These are phyloP conservation scores for Suillus sp. DNA, from an alignment of 768 basidiomycete genomes.

Conservation along the genomic window DNA sequence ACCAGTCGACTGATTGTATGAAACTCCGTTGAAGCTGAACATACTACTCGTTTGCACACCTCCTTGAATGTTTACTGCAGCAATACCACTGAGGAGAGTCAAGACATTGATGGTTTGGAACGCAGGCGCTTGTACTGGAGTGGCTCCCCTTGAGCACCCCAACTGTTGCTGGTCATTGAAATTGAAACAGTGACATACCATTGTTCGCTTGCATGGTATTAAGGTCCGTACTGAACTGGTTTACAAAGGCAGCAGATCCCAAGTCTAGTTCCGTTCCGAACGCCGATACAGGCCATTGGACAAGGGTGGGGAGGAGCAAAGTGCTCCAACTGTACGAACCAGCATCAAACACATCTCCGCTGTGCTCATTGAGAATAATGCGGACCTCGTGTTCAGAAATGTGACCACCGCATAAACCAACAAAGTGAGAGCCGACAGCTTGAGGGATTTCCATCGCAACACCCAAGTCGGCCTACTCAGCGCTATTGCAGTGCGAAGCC, in stretches of 20 bases:
- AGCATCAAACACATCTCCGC: not conserved
- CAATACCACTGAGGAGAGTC: conserved; percentile 3
- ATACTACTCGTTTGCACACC: not conserved
- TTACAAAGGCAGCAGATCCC: not conserved
- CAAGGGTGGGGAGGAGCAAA: not conserved
- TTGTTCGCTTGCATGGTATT: fast-evolving
- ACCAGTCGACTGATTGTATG: conserved; percentile 4
- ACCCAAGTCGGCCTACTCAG: not conserved
- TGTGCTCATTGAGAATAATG: not conserved
- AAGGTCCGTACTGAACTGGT: not conserved
- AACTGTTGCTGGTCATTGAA: not conserved
- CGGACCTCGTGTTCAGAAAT: not conserved
- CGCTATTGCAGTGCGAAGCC: not conserved
- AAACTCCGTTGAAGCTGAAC: conserved; percentile 5
- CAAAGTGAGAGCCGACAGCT: not conserved
- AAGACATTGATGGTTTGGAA: not conserved
- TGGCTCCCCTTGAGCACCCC: not conserved
- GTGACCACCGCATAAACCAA: not conserved
- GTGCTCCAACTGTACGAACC: conserved; percentile 7
- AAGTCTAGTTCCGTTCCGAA: conserved; percentile 2
- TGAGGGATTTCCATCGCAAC: not conserved
- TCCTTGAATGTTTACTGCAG: not conserved
- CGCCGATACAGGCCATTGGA: not conserved
- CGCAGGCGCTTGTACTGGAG: not conserved
- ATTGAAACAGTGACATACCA: not conserved